Evolutionary conservation across 1,284 basidiomycete species (phyloP).

Genomic region (Trametes sp.): DNA sequence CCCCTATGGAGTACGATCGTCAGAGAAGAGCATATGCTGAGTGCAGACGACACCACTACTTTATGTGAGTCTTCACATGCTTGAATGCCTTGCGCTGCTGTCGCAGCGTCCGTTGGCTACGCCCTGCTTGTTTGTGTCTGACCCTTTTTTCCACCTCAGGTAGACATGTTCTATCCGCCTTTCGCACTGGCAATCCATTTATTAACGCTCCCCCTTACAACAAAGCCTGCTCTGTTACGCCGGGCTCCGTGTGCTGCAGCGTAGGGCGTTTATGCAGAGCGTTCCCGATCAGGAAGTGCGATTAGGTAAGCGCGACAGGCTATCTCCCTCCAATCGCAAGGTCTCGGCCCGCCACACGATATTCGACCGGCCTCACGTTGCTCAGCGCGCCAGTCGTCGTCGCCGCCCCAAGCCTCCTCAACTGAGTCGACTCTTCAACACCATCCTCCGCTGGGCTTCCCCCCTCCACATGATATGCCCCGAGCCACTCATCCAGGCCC

Average conservation of each 20-base stretch:
- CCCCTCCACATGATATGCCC: slow-evolving; percentile 77
- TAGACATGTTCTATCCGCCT: neutral
- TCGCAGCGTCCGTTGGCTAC: neutral
- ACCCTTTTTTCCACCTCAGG: no score
- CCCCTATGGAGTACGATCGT: neutral
- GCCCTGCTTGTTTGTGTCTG: no score
- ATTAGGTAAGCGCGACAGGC: slow-evolving; percentile 30
- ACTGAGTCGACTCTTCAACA: slow-evolving; percentile 30
- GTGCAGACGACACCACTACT: neutral
- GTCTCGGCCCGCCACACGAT: slow-evolving; percentile 36
- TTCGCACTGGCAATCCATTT: neutral
- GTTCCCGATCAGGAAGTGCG: slow-evolving; percentile 12
- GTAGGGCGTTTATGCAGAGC: slow-evolving; percentile 9
- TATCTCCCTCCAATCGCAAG: slow-evolving; percentile 24
- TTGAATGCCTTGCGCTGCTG: neutral
- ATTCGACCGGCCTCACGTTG: slow-evolving; percentile 32
- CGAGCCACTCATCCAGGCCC: slow-evolving; percentile 76
- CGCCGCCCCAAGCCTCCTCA: slow-evolving; percentile 36
- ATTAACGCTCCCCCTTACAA: neutral
- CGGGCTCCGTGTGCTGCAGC: neutral
- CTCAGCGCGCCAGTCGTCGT: slow-evolving; percentile 38
- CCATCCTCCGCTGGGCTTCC: slow-evolving; percentile 28
- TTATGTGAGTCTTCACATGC: neutral
- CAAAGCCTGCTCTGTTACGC: neutral
- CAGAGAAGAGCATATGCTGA: neutral